Base-by-base conservation (phyloP, 768 basidiomycete species). In the Russula dissimulans region DNA sequence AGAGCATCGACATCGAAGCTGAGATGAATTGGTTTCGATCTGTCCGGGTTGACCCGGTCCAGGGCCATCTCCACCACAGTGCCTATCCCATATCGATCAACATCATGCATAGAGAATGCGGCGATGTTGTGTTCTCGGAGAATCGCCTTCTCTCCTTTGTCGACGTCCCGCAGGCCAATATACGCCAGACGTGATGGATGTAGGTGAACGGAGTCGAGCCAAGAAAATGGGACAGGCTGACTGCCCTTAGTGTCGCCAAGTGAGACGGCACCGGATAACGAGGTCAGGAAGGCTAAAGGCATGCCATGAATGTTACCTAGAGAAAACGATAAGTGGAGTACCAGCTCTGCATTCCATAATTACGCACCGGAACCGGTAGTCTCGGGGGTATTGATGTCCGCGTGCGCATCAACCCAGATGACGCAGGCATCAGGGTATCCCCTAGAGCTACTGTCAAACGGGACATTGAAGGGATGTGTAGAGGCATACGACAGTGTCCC, bases 1-100 rank as follows among this genome's bases (percentile, higher is more conserved):
- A 95, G 75, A 11, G 93, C 93, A 69, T 95, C 92, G 22, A 98
- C 94, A 71, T 99, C 97, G 71, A 97, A 99, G 71, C 89, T 92
- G 62, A 99, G 75, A 74, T 99, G 97, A 62, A 97, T 91, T 18
- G 97, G 97, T 39, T 77, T 76, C 65, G 89, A 81, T 66, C 92
- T 78, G 59, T 81, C 79, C 11, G 90, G 91, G 74, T 95, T 97
- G 66, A 98, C 89, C 71, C 91, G 82, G 71, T 97, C 90, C 66
- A 98, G 75, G 36, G 97, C 97, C 91, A 95, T 91, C 69, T 98
- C 91, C 51, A 98, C 87, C 59, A 98, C 93, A 69, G 85, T 85
- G 22, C 95, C 93, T 60, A 97, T 97, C 42, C 95, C 95, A 68
- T 91, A 86, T 70, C 78, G 82, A 73, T 84, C 83, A 57, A 84